Evolutionary conservation across 805 yeast species (phyloP).

Genomic region (Saturnispora besseyi): DNA sequence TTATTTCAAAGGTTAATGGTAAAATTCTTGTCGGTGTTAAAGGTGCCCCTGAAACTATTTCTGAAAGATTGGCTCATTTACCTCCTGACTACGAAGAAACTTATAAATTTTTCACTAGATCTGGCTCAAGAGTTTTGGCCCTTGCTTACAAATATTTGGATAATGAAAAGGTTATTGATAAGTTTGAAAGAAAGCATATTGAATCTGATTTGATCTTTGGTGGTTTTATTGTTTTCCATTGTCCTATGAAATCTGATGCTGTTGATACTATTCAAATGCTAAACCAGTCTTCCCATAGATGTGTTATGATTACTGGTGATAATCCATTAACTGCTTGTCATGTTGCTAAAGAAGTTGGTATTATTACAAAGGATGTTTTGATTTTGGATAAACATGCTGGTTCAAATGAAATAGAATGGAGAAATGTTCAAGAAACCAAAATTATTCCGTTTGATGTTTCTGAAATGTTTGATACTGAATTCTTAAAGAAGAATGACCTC

Average conservation of each 20-base stretch:
- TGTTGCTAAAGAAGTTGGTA: slow-evolving; percentile 88
- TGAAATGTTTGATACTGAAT: slow-evolving; percentile 43
- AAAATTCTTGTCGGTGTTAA: slow-evolving; percentile 74
- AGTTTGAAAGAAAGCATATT: slow-evolving; percentile 63
- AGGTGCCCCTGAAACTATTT: slow-evolving; percentile 97
- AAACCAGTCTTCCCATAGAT: slow-evolving; percentile 91
- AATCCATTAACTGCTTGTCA: slow-evolving; percentile 97
- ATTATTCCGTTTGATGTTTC: slow-evolving; percentile 57
- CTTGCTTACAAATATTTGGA: slow-evolving; percentile 72
- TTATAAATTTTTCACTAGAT: slow-evolving; percentile 83
- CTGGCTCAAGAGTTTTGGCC: slow-evolving; percentile 96
- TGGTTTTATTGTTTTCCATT: slow-evolving; percentile 93
- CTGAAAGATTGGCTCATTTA: slow-evolving; percentile 57
- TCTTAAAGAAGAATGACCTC: slow-evolving; percentile 65
- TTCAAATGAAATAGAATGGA: slow-evolving; percentile 63
- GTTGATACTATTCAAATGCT: slow-evolving; percentile 83
- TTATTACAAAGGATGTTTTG: slow-evolving; percentile 73
- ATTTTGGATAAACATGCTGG: slow-evolving; percentile 66
- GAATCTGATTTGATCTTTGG: slow-evolving; percentile 72
- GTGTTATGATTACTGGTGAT: slow-evolving; percentile 98
- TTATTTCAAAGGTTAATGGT: slow-evolving; percentile 51
- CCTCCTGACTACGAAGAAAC: slow-evolving; percentile 78
- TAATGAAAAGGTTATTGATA: slow-evolving; percentile 39
- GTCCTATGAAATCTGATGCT: slow-evolving; percentile 94
- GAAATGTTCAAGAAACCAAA: slow-evolving; percentile 70